A percentile compares a stretch with the other conserved stretches of the same genome.
Evolutionary conservation across 139 green algal species (phyloP).

Genomic region (Pseudopediastrum boryanum): DNA sequence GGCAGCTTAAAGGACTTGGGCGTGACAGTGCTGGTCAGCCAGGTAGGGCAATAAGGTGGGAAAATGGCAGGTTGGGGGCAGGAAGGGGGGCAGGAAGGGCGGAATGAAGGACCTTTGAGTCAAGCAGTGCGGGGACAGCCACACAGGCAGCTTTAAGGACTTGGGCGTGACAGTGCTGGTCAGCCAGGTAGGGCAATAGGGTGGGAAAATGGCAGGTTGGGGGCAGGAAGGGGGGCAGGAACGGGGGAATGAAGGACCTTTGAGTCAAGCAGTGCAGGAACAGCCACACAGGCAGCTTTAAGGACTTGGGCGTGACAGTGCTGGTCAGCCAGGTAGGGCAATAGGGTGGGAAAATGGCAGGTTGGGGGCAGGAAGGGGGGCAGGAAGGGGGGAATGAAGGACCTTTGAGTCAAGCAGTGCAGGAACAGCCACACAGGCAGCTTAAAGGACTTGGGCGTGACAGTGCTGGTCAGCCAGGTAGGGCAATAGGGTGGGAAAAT

Average conservation of each 20-base stretch:
- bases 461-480: conserved; percentile 92
- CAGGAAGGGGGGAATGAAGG: conserved; percentile 92
- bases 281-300: conserved; percentile 98
- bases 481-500: too few species aligned
- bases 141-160: conserved; percentile 99
- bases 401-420: conserved; percentile 99
- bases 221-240: too few species aligned
- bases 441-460: conserved; percentile 99
- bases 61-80: too few species aligned
- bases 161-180: conserved; percentile 99
- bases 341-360: too few species aligned
- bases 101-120: conserved; percentile 99
- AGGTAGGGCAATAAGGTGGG: too few species aligned
- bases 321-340: conserved; percentile 89
- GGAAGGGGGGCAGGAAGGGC: too few species aligned
- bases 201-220: too few species aligned
- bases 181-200: conserved; percentile 79
- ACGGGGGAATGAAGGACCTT: conserved; percentile 95
- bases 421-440: conserved; percentile 96
- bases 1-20: conserved; percentile 99
- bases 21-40: conserved; percentile 98
- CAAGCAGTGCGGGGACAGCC: conserved; percentile 99
- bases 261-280: conserved; percentile 99
- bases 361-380: too few species aligned
- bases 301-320: conserved; percentile 99